Evolutionary conservation across 768 basidiomycete genomes (phyloP), one percentile per base, ranked within the genome.

Genomic region (Boletellus ananas): DNA sequence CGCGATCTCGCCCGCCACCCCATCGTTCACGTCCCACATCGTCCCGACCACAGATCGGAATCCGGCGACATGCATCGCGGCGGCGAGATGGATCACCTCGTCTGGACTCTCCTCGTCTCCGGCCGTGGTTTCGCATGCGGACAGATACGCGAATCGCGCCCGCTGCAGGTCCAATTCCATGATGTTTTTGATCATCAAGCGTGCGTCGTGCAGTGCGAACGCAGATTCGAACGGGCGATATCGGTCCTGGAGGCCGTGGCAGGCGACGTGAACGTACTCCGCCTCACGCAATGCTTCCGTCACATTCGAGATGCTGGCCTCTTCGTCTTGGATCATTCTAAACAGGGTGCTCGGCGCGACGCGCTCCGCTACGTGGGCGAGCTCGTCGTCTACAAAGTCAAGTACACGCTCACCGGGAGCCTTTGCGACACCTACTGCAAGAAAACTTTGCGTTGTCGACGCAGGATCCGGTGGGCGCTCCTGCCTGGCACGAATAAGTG

Each of bases 241-340:
- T 12, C 12, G 13, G 4, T 1, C 8, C 3, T 51, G 42, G 6
- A 35, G 18, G 5, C 55, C 64, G 34, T 66, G 64, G 18, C 62
- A 61, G 0, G 61, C 57, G 33, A 66, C 43, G 34, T 64, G 64
- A 3, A 58, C 55, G 55, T 50, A 66, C 0, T 40, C 13, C 17
- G 47, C 45, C 35, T 17, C 21, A 14, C 25, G 10, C 0, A 63
- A 42, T 11, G 23, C 45, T 10, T 44, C 17, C 1, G 51, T 3
- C 2, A 59, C 52, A 1, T 16, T 18, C 4, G 48, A 6, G 6
- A 43, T 20, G 34, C 16, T 20, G 5, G 41, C 4, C 2, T 31
- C 48, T 2, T 2, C 4, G 4, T 34, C 48, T 18, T 49, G 16
- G 7, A 43, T 17, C 1, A 14, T 4, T 11, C n/a, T 43, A 34